These are phyloP conservation scores for Fusarium tjaetaba DNA, from an alignment of 2,329 filamentous ascomycete genomes.

Conservation along the genomic window DNA sequence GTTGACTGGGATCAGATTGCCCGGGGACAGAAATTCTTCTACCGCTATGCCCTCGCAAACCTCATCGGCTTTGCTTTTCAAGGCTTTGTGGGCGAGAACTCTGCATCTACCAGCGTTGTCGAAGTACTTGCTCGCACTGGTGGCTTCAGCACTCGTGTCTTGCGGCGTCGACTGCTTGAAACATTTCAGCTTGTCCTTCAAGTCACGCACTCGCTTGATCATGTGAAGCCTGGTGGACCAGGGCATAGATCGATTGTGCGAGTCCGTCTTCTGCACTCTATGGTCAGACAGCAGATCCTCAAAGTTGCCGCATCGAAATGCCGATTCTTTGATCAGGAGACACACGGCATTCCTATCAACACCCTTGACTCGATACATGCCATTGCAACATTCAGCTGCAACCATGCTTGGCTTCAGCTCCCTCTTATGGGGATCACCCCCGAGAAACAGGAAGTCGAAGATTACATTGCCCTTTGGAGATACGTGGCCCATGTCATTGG, in stretches of 20 bases:
- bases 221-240: slow-evolving; percentile 69
- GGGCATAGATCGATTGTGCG: slow-evolving; percentile 70
- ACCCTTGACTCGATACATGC: slow-evolving; percentile 72
- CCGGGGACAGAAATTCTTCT: slow-evolving; percentile 71
- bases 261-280: slow-evolving; percentile 72
- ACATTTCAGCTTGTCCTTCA: slow-evolving; percentile 59
- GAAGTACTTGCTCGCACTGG: slow-evolving; percentile 74
- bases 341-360: slow-evolving; percentile 71
- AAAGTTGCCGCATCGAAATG: slow-evolving; percentile 59
- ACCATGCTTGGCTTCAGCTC: slow-evolving; percentile 69
- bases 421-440: slow-evolving; percentile 72
- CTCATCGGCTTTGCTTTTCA: slow-evolving; percentile 60
- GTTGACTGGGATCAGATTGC: slow-evolving; percentile 74
- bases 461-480: slow-evolving; percentile 70
- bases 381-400: slow-evolving; percentile 70
- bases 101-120: slow-evolving; percentile 66
- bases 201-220: slow-evolving; percentile 66
- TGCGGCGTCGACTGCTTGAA: slow-evolving; percentile 65
- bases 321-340: slow-evolving; percentile 67
- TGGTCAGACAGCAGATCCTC: slow-evolving; percentile 70
- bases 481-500: slow-evolving; percentile 47
- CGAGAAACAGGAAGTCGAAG: slow-evolving; percentile 64
- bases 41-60: slow-evolving; percentile 70
- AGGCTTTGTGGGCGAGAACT: slow-evolving; percentile 50
- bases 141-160: slow-evolving; percentile 70